Evolutionary conservation across 805 yeast species (phyloP).

Genomic region (Yarrowia hollandica): DNA sequence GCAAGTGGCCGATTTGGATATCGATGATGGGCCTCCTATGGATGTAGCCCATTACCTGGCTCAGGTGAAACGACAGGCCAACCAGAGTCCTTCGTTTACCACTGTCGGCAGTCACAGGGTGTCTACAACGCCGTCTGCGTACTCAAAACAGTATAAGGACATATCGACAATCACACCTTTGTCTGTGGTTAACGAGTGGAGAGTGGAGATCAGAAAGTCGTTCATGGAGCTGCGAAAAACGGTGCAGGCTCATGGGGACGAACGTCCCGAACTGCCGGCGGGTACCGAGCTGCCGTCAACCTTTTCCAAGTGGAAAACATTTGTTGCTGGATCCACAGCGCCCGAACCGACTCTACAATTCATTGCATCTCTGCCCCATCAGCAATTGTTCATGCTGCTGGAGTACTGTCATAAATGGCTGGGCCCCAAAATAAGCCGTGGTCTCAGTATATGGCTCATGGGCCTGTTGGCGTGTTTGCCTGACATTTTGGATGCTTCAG

Average conservation of each 20-base stretch:
- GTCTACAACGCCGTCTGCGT: not conserved
- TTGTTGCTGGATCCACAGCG: conserved; percentile 41
- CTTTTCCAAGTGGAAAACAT: conserved; percentile 48
- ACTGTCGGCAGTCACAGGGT: not conserved
- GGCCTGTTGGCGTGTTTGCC: conserved; percentile 46
- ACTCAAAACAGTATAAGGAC: not conserved
- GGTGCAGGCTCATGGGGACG: not conserved
- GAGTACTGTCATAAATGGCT: conserved; percentile 50
- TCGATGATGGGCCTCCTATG: not conserved
- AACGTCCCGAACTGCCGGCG: not conserved
- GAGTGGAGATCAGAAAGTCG: not conserved
- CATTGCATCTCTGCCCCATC: conserved; percentile 44
- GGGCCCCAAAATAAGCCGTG: conserved; percentile 39
- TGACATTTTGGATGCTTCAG: conserved; percentile 43
- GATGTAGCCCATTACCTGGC: conserved; percentile 23
- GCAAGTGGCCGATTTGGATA: conserved; percentile 2
- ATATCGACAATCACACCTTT: not conserved
- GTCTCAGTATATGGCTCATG: conserved; percentile 46
- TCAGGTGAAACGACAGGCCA: conserved; percentile 11
- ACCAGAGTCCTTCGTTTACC: conserved; percentile 5
- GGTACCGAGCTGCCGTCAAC: conserved; percentile 43
- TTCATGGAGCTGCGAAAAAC: conserved; percentile 1
- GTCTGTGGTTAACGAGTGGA: conserved; percentile 16
- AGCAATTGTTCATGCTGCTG: conserved; percentile 42
- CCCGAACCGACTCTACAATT: conserved; percentile 40